Percentiles rank a stretch among this genome's conserved stretches.
phyloP scores from a whole-genome alignment of 2,329 filamentous ascomycete species.

The Pseudocercospora vitis region DNA sequence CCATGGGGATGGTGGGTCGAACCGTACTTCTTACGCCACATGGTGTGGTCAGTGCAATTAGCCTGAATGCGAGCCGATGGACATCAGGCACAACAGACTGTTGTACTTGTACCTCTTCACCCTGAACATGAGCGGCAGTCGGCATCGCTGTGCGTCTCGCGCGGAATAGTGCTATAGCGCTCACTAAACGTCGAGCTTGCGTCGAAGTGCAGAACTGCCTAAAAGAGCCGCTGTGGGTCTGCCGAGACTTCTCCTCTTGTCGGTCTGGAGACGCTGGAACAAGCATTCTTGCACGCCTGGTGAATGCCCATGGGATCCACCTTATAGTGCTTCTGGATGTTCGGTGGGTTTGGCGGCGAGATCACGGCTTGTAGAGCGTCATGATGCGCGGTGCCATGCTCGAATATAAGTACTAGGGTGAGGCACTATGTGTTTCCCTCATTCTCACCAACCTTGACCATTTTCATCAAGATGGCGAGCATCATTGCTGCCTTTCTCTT shows the following conservation, averaged over 20 bases:
- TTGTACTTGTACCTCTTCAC: no score
- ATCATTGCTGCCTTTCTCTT: not conserved
- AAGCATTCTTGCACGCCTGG: not conserved
- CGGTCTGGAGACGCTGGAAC: not conserved
- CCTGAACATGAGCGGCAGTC: no score
- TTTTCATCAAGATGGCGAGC: not conserved
- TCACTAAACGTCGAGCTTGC: not conserved
- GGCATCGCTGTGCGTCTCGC: slow-evolving; percentile 1
- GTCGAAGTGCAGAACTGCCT: not conserved
- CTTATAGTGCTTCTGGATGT: not conserved
- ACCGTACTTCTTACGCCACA: no score
- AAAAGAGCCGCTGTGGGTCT: slow-evolving; percentile 1
- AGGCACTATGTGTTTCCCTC: not conserved
- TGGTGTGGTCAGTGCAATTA: not conserved
- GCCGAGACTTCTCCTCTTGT: slow-evolving; percentile 1
- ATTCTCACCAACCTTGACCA: not conserved
- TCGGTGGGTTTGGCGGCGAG: slow-evolving; percentile 8
- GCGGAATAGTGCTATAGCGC: not conserved
- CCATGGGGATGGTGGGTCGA: slow-evolving; percentile 3
- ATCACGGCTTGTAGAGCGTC: slow-evolving; percentile 3
- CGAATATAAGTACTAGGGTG: not conserved
- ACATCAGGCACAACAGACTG: not conserved
- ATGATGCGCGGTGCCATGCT: not conserved
- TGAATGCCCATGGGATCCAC: not conserved
- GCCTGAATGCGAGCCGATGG: not conserved